Conservation (phyloP, 1,284 basidiomycete genomes). For the Thecaphora frezii region DNA sequence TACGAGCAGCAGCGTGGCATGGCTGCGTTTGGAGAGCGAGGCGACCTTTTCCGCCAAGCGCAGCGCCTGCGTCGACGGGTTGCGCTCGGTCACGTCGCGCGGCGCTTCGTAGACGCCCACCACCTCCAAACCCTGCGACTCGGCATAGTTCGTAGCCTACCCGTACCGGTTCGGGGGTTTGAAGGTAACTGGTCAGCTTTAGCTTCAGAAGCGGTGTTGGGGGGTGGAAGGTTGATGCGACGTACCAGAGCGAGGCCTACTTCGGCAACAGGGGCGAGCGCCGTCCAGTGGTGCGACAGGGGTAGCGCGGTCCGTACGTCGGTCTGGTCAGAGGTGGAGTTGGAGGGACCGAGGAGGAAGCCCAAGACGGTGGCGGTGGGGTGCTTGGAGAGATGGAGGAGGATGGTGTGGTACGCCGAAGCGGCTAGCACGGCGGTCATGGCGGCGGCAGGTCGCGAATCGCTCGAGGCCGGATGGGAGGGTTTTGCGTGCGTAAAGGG, state of each 20-base stretch:
- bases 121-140: constrained; percentile 8
- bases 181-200: no score
- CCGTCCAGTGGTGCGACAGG: constrained; percentile 37
- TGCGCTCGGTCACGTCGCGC: constrained; percentile 12
- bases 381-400: constrained; percentile 33
- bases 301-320: constrained; percentile 20
- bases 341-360: constrained; percentile 16
- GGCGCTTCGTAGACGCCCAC: constrained; percentile 36
- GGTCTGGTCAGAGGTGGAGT: background rate
- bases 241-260: constrained; percentile 18
- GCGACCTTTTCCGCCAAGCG: constrained; percentile 28
- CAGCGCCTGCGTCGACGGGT: constrained; percentile 17
- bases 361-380: constrained; percentile 29
- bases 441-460: no score
- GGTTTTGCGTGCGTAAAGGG: no score
- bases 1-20: constrained; percentile 15
- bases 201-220: no score
- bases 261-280: constrained; percentile 28
- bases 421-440: background rate
- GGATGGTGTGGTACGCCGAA: constrained; percentile 29
- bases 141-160: constrained; percentile 14
- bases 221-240: no score
- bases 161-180: background rate
- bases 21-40: constrained; percentile 2
- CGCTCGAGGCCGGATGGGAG: no score